phyloP scores from a whole-genome alignment of 2,329 filamentous ascomycete species.

The Monosporascus sp. region DNA sequence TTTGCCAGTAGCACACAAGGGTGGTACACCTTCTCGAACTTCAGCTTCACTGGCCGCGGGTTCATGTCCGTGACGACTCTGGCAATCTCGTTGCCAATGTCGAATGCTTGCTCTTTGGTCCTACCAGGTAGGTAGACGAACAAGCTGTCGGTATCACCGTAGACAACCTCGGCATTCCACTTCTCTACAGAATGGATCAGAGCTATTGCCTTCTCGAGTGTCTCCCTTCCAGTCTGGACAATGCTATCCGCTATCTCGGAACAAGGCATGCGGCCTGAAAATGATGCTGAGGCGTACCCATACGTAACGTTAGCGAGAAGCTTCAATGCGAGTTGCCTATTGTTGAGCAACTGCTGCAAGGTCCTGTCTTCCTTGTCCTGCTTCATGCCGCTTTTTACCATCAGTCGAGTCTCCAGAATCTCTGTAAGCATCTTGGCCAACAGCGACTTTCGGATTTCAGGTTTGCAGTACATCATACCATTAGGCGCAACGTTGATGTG shows the following conservation, averaged over 20 bases:
- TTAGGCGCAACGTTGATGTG: constrained; percentile 92
- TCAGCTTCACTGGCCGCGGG: constrained; percentile 87
- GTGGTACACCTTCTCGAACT: constrained; percentile 98
- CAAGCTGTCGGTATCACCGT: constrained; percentile 93
- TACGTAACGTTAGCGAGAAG: constrained; percentile 98
- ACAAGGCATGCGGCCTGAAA: constrained; percentile 96
- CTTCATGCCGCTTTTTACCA: constrained; percentile 98
- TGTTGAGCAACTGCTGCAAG: constrained; percentile 83
- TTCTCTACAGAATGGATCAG: constrained; percentile 80
- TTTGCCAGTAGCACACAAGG: constrained; percentile 92
- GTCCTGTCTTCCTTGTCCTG: constrained; percentile 81
- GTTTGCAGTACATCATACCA: constrained; percentile 90
- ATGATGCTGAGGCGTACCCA: constrained; percentile 93
- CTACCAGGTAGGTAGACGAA: constrained; percentile 88
- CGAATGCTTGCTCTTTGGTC: constrained; percentile 82
- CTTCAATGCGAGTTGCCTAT: constrained; percentile 89
- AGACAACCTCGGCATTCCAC: constrained; percentile 96
- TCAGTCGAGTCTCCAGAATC: constrained; percentile 90
- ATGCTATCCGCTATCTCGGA: constrained; percentile 98
- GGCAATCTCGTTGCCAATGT: constrained; percentile 88
- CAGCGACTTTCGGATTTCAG: constrained; percentile 80
- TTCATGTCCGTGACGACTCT: constrained; percentile 84
- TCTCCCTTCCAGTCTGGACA: constrained; percentile 92
- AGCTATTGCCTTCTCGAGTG: constrained; percentile 87
- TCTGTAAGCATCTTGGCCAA: constrained; percentile 95